These are phyloP conservation scores for Eucalyptus grandis DNA, from an alignment of 345 rosid species.

Conservation along the genomic window DNA sequence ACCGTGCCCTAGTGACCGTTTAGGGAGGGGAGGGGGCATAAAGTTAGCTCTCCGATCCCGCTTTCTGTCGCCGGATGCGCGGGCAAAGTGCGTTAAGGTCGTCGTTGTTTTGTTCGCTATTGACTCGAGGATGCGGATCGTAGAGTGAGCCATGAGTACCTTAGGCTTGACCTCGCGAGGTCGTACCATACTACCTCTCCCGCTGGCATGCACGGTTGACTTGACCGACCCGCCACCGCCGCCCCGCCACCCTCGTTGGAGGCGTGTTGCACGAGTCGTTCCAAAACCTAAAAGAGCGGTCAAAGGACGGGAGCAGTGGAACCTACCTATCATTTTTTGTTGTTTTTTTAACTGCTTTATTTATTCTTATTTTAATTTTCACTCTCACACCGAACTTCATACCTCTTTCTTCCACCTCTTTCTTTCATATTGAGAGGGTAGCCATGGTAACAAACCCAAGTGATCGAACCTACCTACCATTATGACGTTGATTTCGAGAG, in stretches of 20 bases:
- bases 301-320: background rate
- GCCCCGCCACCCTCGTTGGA: background rate
- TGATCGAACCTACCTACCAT: background rate
- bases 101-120: background rate
- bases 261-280: background rate
- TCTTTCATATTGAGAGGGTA: accelerated
- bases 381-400: accelerated
- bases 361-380: accelerated
- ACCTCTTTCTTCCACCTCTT: accelerated
- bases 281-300: background rate
- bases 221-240: background rate
- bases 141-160: background rate
- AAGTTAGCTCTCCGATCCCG: background rate
- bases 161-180: background rate
- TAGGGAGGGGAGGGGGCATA: background rate
- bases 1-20: background rate
- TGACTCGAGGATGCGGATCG: background rate
- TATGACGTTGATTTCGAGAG: background rate
- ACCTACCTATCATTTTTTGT: background rate
- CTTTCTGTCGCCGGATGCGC: background rate
- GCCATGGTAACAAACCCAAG: accelerated
- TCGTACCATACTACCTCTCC: background rate
- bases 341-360: accelerated
- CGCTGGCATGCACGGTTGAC: background rate
- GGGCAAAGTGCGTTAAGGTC: background rate